A percentile compares a stretch with the other conserved stretches of the same genome.
phyloP scores from a whole-genome alignment of 345 rosid species.

The Mercurialis annua region DNA sequence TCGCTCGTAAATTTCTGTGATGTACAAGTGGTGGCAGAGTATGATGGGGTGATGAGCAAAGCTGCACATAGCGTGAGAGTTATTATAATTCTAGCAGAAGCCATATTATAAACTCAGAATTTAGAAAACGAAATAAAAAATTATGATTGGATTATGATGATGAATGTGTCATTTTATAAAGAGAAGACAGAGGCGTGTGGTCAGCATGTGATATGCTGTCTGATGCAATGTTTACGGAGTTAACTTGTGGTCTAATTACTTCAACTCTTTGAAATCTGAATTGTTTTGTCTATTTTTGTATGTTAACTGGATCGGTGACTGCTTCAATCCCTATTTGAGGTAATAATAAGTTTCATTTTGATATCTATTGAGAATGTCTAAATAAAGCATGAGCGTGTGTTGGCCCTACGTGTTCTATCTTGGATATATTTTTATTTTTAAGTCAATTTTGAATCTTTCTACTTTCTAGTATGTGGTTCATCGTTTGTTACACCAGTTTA shows the following conservation, averaged over 20 bases:
- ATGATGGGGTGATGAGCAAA: slow-evolving; percentile 1
- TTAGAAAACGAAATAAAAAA: not conserved
- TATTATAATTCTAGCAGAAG: not conserved
- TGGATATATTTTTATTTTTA: too few relatives aligned
- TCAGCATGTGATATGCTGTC: not conserved
- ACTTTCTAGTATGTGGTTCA: too few relatives aligned
- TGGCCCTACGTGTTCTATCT: not conserved
- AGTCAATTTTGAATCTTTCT: too few relatives aligned
- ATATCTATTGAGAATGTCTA: not conserved
- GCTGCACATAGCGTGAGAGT: not conserved
- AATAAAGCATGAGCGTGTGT: not conserved
- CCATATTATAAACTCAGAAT: not conserved
- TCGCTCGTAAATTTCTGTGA: not conserved
- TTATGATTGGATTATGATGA: not conserved
- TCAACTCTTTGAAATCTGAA: not conserved
- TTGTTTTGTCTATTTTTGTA: not conserved
- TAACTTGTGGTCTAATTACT: not conserved
- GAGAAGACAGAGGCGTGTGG: not conserved
- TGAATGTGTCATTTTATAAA: not conserved
- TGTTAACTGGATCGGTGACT: not conserved
- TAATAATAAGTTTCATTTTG: not conserved
- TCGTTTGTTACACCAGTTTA: too few relatives aligned
- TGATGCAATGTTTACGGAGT: not conserved
- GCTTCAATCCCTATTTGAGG: not conserved
- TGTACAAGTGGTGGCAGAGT: not conserved